phyloP scores from a whole-genome alignment of 192 early-diverging fungal genomes.

The Ramicandelaber brevisporus region DNA sequence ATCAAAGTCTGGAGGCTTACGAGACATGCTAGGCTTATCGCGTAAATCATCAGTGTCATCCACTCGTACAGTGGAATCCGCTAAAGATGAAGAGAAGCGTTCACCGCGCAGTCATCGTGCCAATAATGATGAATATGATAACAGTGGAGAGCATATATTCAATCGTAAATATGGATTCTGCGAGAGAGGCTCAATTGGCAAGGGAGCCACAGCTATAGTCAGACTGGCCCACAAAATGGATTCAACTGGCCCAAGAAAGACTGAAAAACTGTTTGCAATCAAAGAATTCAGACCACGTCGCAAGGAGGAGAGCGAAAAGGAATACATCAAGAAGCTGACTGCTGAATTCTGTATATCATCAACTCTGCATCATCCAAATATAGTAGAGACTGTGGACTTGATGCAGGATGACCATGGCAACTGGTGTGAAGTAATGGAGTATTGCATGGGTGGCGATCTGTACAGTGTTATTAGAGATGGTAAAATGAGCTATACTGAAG shows the following conservation, averaged over 20 bases:
- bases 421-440: constrained; percentile 65
- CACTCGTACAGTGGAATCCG: too few relatives aligned
- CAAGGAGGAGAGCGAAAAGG: constrained; percentile 70
- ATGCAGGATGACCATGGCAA: constrained; percentile 71
- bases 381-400: constrained; percentile 85
- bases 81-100: too few relatives aligned
- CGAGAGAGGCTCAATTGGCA: constrained; percentile 50
- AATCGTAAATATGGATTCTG: constrained; percentile 76
- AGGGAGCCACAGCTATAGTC: constrained; percentile 80
- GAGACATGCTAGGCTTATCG: too few relatives aligned
- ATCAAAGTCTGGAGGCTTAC: too few relatives aligned
- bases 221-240: constrained; percentile 56
- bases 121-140: too few relatives aligned
- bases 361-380: constrained; percentile 65
- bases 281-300: constrained; percentile 80
- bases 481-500: constrained; percentile 46
- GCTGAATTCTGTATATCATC: constrained; percentile 91
- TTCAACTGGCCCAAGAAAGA: constrained; percentile 19
- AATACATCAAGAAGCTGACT: constrained; percentile 85
- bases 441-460: constrained; percentile 82
- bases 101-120: too few relatives aligned
- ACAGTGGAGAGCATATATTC: too few relatives aligned
- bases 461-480: constrained; percentile 51
- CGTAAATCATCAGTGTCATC: too few relatives aligned
- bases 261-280: constrained; percentile 52